Evolutionary conservation across 805 yeast genomes (phyloP).

Genomic region (Candida awuae): DNA sequence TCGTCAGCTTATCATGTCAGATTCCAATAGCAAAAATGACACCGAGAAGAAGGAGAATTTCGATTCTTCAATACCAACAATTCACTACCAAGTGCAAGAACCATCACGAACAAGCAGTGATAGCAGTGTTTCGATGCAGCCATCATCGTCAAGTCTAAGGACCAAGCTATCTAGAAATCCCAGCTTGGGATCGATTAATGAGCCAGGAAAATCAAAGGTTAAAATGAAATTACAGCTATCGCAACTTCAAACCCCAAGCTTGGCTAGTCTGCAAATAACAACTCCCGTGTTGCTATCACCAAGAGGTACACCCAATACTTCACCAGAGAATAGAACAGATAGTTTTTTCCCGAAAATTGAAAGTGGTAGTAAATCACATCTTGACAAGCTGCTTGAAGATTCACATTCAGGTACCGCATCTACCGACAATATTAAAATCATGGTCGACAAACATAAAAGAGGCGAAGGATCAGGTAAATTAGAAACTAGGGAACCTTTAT

Average conservation of each 20-base stretch:
- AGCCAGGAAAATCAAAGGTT: slow-evolving; percentile 10
- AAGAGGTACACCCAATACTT: slow-evolving; percentile 25
- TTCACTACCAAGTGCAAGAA: not conserved
- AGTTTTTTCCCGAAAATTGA: slow-evolving; percentile 5
- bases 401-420: slow-evolving; percentile 2
- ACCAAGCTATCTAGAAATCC: slow-evolving; percentile 8
- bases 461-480: not conserved
- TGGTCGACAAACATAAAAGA: not conserved
- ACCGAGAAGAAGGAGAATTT: too few relatives aligned
- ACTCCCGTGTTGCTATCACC: slow-evolving; percentile 27
- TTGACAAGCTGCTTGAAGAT: slow-evolving; percentile 13
- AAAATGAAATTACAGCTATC: slow-evolving; percentile 20
- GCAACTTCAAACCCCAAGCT: slow-evolving; percentile 15
- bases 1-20: too few relatives aligned
- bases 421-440: not conserved
- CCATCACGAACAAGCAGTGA: slow-evolving; percentile 1
- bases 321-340: slow-evolving; percentile 16
- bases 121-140: slow-evolving; percentile 3
- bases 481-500: not conserved
- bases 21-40: too few relatives aligned
- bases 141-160: slow-evolving; percentile 6
- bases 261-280: slow-evolving; percentile 5
- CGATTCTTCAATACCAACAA: too few relatives aligned
- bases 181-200: slow-evolving; percentile 3
- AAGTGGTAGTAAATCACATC: slow-evolving; percentile 5